Evolutionary conservation across 2,329 filamentous ascomycete genomes (phyloP).

Genomic region (Aspergillus spinulosporus): DNA sequence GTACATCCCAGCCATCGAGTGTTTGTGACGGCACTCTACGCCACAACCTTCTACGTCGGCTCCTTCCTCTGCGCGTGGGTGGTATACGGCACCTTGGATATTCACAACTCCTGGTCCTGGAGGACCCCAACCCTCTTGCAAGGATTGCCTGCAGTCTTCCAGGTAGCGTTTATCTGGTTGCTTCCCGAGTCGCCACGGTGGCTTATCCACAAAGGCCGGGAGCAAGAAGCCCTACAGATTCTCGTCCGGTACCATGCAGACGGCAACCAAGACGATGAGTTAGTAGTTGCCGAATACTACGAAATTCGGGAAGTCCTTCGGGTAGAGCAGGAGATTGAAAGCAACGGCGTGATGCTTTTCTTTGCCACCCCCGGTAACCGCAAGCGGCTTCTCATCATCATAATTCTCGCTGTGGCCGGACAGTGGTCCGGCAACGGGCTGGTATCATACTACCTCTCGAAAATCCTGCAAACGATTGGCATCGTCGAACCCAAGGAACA

Average conservation of each 20-base stretch:
- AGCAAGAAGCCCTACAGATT: conserved; percentile 1
- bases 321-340: conserved; percentile 22
- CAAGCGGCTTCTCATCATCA: conserved; percentile 17
- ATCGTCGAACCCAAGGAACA: conserved; percentile 48
- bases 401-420: conserved; percentile 15
- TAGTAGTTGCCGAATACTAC: conserved; percentile 27
- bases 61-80: conserved; percentile 32
- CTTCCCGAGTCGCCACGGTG: conserved; percentile 13
- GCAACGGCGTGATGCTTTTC: conserved; percentile 15
- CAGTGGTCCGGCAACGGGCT: conserved; percentile 33
- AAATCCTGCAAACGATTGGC: conserved; percentile 56
- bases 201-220: conserved; percentile 10
- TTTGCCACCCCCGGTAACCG: conserved; percentile 14
- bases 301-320: conserved; percentile 26
- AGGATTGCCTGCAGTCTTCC: not conserved
- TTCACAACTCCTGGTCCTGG: conserved; percentile 9
- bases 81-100: conserved; percentile 8
- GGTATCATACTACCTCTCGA: conserved; percentile 57
- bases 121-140: conserved; percentile 7
- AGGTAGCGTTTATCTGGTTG: not conserved
- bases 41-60: conserved; percentile 24
- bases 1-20: conserved; percentile 25
- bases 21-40: conserved; percentile 24
- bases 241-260: conserved; percentile 6
- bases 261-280: conserved; percentile 14